A percentile compares a stretch with the other conserved stretches of the same genome.
These are phyloP conservation scores for Penicillium crystallinum DNA, from an alignment of 495 filamentous ascomycete genomes.

Conservation along the genomic window DNA sequence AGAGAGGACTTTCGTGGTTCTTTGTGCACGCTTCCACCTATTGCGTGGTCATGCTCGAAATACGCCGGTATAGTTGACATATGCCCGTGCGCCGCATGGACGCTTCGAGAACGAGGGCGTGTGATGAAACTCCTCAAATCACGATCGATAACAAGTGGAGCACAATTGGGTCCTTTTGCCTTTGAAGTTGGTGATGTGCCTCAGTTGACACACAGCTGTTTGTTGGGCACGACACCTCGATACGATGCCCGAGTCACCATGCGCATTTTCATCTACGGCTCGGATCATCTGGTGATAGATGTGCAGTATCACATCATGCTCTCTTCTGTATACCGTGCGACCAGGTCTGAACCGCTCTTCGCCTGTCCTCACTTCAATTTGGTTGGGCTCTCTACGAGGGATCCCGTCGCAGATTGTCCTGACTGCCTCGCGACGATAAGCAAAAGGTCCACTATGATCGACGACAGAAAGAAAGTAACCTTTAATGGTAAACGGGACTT, in stretches of 20 bases:
- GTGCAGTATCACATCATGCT: constrained; percentile 3
- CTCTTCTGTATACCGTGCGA: neutral
- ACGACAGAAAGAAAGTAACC: constrained; percentile 2
- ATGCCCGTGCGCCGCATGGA: constrained; percentile 13
- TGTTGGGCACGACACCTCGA: neutral
- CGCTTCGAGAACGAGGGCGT: constrained; percentile 8
- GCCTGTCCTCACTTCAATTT: constrained; percentile 14
- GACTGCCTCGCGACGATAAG: constrained; percentile 2
- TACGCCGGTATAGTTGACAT: constrained; percentile 14
- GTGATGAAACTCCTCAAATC: constrained; percentile 10
- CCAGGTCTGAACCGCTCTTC: constrained; percentile 6
- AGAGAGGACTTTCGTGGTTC: constrained; percentile 9
- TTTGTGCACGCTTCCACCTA: neutral
- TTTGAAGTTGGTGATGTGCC: neutral
- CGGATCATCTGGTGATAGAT: neutral
- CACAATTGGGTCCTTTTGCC: constrained; percentile 1
- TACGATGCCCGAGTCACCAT: constrained; percentile 2
- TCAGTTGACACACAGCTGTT: constrained; percentile 1
- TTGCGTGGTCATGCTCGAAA: constrained; percentile 4
- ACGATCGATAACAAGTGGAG: neutral
- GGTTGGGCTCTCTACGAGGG: neutral
- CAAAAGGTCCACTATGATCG: neutral
- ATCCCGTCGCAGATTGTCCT: constrained; percentile 1
- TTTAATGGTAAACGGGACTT: constrained; percentile 6
- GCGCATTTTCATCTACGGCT: constrained; percentile 1